These are phyloP conservation scores for Hondaea fermentalgiana DNA, from an alignment of 108 stramenopile genomes.

Conservation along the genomic window DNA sequence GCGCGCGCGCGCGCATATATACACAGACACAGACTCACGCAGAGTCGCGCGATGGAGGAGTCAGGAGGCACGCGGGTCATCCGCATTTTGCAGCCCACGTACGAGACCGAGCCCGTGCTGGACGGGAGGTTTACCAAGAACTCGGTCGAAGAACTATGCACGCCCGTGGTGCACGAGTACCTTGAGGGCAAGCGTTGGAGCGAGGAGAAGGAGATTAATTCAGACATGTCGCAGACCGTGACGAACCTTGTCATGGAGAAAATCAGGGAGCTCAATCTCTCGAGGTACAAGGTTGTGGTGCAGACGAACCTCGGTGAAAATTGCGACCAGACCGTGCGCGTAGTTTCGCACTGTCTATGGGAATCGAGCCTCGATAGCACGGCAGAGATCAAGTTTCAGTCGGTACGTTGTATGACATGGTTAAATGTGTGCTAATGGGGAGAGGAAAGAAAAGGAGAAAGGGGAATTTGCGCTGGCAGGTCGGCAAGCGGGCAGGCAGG, in stretches of 20 bases:
- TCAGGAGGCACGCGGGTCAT: background rate
- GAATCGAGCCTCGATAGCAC: background rate
- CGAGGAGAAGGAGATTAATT: background rate
- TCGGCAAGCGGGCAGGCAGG: too few relatives aligned
- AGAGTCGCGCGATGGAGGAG: background rate
- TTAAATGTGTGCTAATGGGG: too few relatives aligned
- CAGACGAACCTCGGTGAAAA: slow-evolving; percentile 2
- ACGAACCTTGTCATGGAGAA: slow-evolving; percentile 18
- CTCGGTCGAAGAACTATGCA: background rate
- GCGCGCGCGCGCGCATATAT: too few relatives aligned
- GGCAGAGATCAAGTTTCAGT: background rate
- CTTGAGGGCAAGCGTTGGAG: slow-evolving; percentile 1
- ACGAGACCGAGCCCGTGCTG: slow-evolving; percentile 5
- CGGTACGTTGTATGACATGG: background rate
- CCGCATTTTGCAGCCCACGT: slow-evolving; percentile 8
- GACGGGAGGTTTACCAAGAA: slow-evolving; percentile 5
- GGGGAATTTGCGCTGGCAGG: too few relatives aligned
- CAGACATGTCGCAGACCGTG: background rate
- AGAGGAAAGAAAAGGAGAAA: too few relatives aligned
- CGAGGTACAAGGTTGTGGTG: slow-evolving; percentile 15
- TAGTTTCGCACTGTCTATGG: background rate
- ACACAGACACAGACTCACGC: background rate
- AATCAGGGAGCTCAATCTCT: background rate
- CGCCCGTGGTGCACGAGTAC: slow-evolving; percentile 13
- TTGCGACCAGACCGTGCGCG: background rate